Evolutionary conservation across 2,329 filamentous ascomycete genomes (phyloP), one percentile per base, ranked within the genome.

Genomic region (Penicillium sp.): DNA sequence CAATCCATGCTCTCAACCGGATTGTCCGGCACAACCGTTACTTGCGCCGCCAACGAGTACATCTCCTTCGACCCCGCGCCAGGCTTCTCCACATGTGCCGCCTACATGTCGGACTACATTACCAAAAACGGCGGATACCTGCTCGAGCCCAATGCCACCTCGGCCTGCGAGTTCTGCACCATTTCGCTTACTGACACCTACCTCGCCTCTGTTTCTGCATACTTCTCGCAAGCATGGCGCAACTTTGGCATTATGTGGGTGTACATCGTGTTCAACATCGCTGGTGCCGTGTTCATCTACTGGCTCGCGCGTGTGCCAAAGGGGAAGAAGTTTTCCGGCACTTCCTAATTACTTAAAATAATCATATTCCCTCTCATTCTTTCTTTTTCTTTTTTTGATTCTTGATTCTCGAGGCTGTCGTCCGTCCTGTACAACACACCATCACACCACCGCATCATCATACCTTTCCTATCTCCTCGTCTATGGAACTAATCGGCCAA

Each of bases 51-150:
- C n/a, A 67, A 68, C 20, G 73, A 75, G 47, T 52, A 72, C 5
- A 64, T 73, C 38, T 60, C 61, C 16, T 59, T 74, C 20, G 60
- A 63, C 18, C 77, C 56, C 18, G 45, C 84, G 0, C 88, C 88
- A 0, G 68, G 79, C 0, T 83, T 82, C 3, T 77, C 85, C 65
- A 88, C 83, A 0, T 93, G 89, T 64, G 65, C 68, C 0, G 66
- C 77, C 0, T 91, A 90, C 64, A 85, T 88, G 0, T 76, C 75
- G 1, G 71, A 70, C 1, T 91, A 86, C 65, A 77, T 83, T 5
- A 57, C 75, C 0, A 74, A 69, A 0, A 71, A 69, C n/a, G 59
- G 71, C 0, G 88, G 87, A 0, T 86, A 85, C 60, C 72, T 92
- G 9, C 1, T 26, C 14, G 28, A 21, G 5, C 79, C 82, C 0